phyloP scores from a whole-genome alignment of 2,329 filamentous ascomycete genomes.

The Ophiostoma ips region DNA sequence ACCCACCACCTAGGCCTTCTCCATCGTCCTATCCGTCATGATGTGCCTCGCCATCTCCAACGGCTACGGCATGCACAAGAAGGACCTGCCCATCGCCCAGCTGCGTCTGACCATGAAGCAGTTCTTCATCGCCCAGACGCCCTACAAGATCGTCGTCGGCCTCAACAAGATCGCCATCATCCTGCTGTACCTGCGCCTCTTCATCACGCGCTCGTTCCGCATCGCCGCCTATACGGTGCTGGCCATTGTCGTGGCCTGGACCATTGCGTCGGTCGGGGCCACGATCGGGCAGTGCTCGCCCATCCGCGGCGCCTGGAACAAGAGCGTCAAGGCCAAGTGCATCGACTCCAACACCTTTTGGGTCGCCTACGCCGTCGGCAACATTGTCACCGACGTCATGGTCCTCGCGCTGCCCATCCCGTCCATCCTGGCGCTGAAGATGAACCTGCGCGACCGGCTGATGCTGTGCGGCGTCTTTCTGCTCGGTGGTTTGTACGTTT shows the following conservation, averaged over 20 bases:
- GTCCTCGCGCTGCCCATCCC: constrained; percentile 33
- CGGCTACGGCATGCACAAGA: constrained; percentile 11
- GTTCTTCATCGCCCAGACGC: constrained; percentile 37
- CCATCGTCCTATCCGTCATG: constrained; percentile 6
- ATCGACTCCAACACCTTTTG: constrained; percentile 27
- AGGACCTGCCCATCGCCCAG: constrained; percentile 3
- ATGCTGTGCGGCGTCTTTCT: constrained; percentile 28
- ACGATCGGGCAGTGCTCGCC: constrained; percentile 38
- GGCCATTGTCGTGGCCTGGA: constrained; percentile 30
- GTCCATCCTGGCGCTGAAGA: constrained; percentile 30
- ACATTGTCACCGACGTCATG: constrained; percentile 25
- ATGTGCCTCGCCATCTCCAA: constrained; percentile 11
- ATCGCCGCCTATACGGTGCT: constrained; percentile 28
- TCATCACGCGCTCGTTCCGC: constrained; percentile 32
- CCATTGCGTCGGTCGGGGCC: constrained; percentile 28
- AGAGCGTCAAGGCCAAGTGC: constrained; percentile 26
- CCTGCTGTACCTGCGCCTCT: constrained; percentile 40
- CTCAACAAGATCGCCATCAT: constrained; percentile 39
- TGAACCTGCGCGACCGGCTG: constrained; percentile 26
- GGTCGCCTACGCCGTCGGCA: too few relatives aligned
- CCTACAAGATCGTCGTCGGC: constrained; percentile 41
- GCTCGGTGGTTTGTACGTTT: constrained; percentile 28
- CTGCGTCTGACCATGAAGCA: constrained; percentile 12
- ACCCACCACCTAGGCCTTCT: constrained; percentile 5
- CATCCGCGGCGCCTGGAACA: constrained; percentile 32